Conservation (phyloP, 139 green algal genomes). For the Micractinium sp. region DNA sequence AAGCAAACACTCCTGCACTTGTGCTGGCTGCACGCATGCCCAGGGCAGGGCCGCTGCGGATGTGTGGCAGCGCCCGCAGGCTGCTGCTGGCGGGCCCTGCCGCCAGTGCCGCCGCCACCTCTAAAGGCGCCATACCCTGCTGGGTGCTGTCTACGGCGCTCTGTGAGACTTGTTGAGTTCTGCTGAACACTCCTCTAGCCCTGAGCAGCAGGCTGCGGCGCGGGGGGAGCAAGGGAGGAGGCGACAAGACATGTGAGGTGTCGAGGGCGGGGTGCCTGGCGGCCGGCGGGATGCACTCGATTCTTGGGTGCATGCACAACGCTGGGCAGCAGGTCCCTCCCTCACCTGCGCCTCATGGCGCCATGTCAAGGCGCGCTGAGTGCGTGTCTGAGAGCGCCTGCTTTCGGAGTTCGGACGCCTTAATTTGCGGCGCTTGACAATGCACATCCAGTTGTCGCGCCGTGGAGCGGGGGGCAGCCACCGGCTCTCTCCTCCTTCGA, state of each 20-base stretch:
- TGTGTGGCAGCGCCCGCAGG: too few species aligned
- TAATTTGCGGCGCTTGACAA: background rate
- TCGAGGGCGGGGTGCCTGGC: too few species aligned
- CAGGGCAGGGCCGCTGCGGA: too few species aligned
- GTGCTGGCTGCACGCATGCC: background rate
- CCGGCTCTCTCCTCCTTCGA: too few species aligned
- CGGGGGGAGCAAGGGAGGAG: background rate
- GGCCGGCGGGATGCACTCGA: too few species aligned
- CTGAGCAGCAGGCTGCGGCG: background rate
- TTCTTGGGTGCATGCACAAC: background rate
- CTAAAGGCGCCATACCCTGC: background rate
- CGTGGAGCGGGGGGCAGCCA: too few species aligned
- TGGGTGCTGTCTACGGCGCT: background rate
- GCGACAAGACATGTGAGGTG: background rate
- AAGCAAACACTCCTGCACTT: too few species aligned
- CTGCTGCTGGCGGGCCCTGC: background rate
- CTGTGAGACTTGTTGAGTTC: background rate
- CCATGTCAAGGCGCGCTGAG: background rate
- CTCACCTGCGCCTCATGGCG: conserved; percentile 3
- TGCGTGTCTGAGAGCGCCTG: too few species aligned
- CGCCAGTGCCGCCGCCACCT: background rate
- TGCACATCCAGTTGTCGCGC: too few species aligned
- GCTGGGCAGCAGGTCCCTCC: background rate
- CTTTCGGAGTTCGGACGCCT: too few species aligned
- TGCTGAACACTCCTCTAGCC: background rate